Evolutionary conservation across 495 filamentous ascomycete species (phyloP), one percentile per base, ranked within the genome.

Genomic region (Hypoxylon rickii): DNA sequence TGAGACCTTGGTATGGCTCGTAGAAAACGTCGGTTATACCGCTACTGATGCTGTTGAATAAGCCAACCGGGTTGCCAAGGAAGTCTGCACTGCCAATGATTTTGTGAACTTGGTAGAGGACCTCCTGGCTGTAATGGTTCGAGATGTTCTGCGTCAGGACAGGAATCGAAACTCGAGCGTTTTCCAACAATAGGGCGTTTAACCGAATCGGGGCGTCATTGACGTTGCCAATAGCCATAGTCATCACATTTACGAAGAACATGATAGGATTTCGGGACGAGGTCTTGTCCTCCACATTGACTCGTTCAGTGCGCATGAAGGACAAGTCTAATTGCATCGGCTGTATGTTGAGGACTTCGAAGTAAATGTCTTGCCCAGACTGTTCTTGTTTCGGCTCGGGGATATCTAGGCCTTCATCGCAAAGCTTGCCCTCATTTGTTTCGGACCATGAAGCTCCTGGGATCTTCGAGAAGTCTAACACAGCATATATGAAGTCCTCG

Each of bases 211-310:
- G 94, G 12, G 94, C 94, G 70, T 98, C 94, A 64, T 97, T 98
- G 77, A 98, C 87, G 65, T 98, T 98, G 44, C 94, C 94, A 63
- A 98, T 90, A 8, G 94, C 96, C 94, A 98, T 98, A 15, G 94
- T 97, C 79, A 98, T 85, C 62, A 96, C 89, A 69, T 98, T 96
- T 70, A 98, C 84, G 67, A 96, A 88, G 76, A 97, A 97, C 92
- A 97, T 96, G 72, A 98, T 73, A 1, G 94, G 94, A 61, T 96
- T 97, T 4, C 83, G 85, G 1, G 91, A 91, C 16, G 90, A 88
- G 1, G 88, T 89, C 62, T 89, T 90, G 70, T 97, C 94, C 65
- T 98, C 95, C 13, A 87, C 92, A 61, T 98, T 98, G 70, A 98
- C 89, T 20, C 90, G 84, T 70, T 98, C 94, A 3, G 94, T 98